Evolutionary conservation across 2,329 filamentous ascomycete genomes (phyloP).

Genomic region (Cladosporium cucumerinum): DNA sequence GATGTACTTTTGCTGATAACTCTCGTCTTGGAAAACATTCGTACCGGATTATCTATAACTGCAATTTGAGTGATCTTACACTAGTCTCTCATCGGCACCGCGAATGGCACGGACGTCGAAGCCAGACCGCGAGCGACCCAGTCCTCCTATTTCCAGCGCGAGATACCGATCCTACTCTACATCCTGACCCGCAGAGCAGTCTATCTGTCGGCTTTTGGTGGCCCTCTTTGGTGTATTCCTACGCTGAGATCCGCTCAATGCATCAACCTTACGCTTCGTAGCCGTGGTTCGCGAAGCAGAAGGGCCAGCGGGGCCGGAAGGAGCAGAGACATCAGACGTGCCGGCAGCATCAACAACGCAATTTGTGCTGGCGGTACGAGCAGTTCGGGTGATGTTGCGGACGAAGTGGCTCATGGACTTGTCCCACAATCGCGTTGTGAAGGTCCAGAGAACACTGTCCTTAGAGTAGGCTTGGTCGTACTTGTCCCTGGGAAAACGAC

Average conservation of each 20-base stretch:
- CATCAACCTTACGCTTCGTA: neutral
- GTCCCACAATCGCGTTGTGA: neutral
- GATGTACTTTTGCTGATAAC: too few species aligned
- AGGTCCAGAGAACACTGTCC: neutral
- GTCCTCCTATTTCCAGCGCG: too few species aligned
- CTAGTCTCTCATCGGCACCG: too few species aligned
- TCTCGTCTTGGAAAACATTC: too few species aligned
- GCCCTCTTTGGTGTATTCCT: neutral
- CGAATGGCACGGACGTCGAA: too few species aligned
- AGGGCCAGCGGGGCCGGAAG: neutral
- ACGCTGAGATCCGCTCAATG: neutral
- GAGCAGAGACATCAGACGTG: neutral
- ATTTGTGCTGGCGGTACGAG: too few species aligned
- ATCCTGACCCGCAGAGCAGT: neutral
- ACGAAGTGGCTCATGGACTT: neutral
- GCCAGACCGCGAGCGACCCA: too few species aligned
- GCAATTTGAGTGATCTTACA: too few species aligned
- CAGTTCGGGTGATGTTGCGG: neutral
- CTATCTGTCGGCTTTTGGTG: neutral
- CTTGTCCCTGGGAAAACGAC: neutral
- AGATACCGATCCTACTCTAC: neutral
- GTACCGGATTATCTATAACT: too few species aligned
- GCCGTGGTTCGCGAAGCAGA: neutral
- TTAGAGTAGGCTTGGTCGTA: neutral
- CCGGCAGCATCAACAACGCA: too few species aligned